phyloP scores from a whole-genome alignment of 2,329 filamentous ascomycete genomes.

The Penicillium sp. region DNA sequence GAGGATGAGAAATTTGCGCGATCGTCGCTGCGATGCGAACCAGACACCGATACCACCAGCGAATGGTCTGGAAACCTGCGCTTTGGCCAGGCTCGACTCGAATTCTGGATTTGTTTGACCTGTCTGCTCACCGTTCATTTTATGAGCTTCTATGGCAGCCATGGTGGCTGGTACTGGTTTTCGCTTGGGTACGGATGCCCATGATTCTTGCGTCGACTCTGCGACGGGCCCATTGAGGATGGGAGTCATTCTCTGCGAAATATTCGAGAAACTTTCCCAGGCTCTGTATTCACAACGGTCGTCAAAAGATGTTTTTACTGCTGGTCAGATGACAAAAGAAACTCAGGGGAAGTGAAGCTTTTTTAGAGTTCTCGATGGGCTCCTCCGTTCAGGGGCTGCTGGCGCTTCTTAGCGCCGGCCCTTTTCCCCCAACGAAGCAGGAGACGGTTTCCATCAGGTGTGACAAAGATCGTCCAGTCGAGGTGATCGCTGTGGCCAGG shows the following conservation, averaged over 20 bases:
- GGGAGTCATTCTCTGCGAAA: not conserved
- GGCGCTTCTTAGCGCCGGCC: not conserved
- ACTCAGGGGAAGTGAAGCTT: constrained; percentile 1
- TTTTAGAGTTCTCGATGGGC: not conserved
- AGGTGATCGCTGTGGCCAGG: too few species aligned
- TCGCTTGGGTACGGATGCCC: constrained; percentile 10
- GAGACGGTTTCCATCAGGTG: too few species aligned
- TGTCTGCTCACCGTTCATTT: not conserved
- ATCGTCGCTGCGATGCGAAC: constrained; percentile 10
- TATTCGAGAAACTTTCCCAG: too few species aligned
- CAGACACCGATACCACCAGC: not conserved
- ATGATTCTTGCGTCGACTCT: constrained; percentile 1
- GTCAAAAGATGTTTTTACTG: not conserved
- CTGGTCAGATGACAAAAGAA: not conserved
- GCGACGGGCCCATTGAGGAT: not conserved
- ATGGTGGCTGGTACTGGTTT: constrained; percentile 9
- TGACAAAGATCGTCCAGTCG: too few species aligned
- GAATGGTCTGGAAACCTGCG: not conserved
- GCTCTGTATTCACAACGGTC: too few species aligned
- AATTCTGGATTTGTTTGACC: not conserved
- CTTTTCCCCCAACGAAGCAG: not conserved
- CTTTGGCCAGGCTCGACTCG: not conserved
- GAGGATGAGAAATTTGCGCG: constrained; percentile 15
- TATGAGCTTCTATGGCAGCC: not conserved
- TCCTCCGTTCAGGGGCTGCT: constrained; percentile 2